phyloP scores from a whole-genome alignment of 371 early-diverging fungal species.

The Mucor saturninus region DNA sequence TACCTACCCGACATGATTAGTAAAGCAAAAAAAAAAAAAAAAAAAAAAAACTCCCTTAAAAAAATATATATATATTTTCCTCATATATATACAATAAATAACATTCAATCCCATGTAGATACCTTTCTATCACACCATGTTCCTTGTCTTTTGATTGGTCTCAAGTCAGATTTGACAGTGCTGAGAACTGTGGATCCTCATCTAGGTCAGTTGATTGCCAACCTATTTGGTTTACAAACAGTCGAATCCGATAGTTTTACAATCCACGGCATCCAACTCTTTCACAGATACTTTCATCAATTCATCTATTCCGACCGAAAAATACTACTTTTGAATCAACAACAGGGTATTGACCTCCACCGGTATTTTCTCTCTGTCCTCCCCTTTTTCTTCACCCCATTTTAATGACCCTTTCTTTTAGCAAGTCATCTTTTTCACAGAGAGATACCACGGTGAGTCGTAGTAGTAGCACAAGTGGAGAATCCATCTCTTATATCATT shows the following conservation, averaged over 20 bases:
- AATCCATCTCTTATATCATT: slow-evolving; percentile 1
- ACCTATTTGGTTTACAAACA: slow-evolving; percentile 35
- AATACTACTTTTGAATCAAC: background rate
- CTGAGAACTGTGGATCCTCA: slow-evolving; percentile 35
- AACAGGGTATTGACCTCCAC: background rate
- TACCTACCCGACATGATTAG: slow-evolving; percentile 44
- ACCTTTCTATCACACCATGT: slow-evolving; percentile 35
- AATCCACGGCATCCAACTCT: slow-evolving; percentile 17
- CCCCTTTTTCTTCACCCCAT: too few species aligned
- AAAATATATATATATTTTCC: background rate
- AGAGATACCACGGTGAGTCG: background rate
- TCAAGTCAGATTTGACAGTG: slow-evolving; percentile 38
- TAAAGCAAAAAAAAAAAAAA: slow-evolving; percentile 6
- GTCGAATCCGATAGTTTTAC: slow-evolving; percentile 35
- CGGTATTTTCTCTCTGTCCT: too few species aligned
- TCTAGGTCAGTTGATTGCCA: slow-evolving; percentile 36
- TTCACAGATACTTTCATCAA: slow-evolving; percentile 12
- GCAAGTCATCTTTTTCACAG: too few species aligned
- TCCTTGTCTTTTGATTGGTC: slow-evolving; percentile 41
- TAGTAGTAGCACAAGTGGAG: background rate
- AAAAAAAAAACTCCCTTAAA: too few species aligned
- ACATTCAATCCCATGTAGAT: slow-evolving; percentile 7
- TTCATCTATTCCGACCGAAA: slow-evolving; percentile 17
- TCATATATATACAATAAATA: background rate
- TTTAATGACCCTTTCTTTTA: too few species aligned